Percentiles rank a stretch among this genome's conserved stretches.
phyloP scores from a whole-genome alignment of 2,329 filamentous ascomycete genomes.

The Trichoderma hamatum region DNA sequence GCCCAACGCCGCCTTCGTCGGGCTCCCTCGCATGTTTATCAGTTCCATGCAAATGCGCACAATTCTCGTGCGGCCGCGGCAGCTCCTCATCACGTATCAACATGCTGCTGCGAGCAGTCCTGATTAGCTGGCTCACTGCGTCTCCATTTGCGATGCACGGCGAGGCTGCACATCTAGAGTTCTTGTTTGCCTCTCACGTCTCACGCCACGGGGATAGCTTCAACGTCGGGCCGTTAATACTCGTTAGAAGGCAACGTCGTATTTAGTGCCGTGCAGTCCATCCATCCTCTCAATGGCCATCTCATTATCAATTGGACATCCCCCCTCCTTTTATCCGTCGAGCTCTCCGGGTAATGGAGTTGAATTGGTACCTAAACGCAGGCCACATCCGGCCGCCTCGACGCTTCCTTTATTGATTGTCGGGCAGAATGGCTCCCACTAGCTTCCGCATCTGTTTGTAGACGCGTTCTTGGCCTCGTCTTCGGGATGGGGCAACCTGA shows the following conservation, averaged over 20 bases:
- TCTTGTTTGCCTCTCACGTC: constrained; percentile 3
- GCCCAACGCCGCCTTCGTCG: constrained; percentile 18
- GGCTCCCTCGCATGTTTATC: constrained; percentile 20
- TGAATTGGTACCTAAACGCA: constrained; percentile 24
- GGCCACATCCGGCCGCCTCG: not conserved
- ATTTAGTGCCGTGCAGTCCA: not conserved
- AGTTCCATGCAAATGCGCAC: constrained; percentile 21
- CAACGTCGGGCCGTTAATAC: constrained; percentile 20
- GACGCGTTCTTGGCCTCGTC: not conserved
- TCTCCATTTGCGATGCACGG: constrained; percentile 16
- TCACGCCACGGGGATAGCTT: constrained; percentile 13
- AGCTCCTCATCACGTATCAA: constrained; percentile 19
- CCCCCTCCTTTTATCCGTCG: constrained; percentile 10
- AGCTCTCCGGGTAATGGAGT: constrained; percentile 19
- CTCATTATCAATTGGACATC: constrained; percentile 2
- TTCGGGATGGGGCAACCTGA: constrained; percentile 3
- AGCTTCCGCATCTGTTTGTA: constrained; percentile 8
- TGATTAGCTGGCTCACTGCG: constrained; percentile 1
- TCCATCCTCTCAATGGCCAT: constrained; percentile 10
- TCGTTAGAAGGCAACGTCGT: constrained; percentile 16
- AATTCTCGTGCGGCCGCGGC: constrained; percentile 19
- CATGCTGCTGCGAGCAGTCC: constrained; percentile 11
- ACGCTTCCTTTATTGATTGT: constrained; percentile 5
- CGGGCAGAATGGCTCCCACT: constrained; percentile 12
- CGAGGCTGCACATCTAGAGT: constrained; percentile 4